A percentile compares a stretch with the other conserved stretches of the same genome.
Evolutionary conservation across 805 yeast genomes (phyloP).

Genomic region (Millerozyma miso): DNA sequence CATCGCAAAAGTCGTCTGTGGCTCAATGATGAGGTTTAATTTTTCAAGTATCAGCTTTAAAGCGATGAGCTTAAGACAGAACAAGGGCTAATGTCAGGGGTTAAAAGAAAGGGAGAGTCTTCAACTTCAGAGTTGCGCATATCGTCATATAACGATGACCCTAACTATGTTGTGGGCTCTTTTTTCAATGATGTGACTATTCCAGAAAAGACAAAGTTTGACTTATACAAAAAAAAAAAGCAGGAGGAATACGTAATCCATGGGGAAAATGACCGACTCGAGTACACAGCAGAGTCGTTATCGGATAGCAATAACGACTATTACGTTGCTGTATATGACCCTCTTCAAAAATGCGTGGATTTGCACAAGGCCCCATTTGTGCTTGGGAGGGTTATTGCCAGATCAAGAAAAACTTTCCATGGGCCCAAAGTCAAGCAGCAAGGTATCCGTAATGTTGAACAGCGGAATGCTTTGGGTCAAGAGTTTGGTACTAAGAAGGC

Average conservation of each 20-base stretch:
- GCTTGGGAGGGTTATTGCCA: slow-evolving; percentile 59
- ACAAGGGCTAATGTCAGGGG: slow-evolving; percentile 9
- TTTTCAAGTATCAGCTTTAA: background rate
- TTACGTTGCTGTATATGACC: slow-evolving; percentile 75
- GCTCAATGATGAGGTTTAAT: background rate
- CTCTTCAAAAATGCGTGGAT: slow-evolving; percentile 57
- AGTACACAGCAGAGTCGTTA: slow-evolving; percentile 58
- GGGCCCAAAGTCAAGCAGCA: slow-evolving; percentile 65
- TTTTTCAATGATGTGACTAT: slow-evolving; percentile 74
- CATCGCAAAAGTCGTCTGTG: background rate
- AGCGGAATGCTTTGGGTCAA: slow-evolving; percentile 85
- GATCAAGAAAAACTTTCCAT: slow-evolving; percentile 48
- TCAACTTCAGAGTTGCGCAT: slow-evolving; percentile 41
- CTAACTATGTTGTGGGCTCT: slow-evolving; percentile 57
- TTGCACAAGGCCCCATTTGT: slow-evolving; percentile 60
- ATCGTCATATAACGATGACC: slow-evolving; percentile 35
- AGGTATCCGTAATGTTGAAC: slow-evolving; percentile 46
- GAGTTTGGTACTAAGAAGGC: slow-evolving; percentile 97
- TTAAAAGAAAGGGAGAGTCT: slow-evolving; percentile 19
- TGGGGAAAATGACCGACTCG: slow-evolving; percentile 73
- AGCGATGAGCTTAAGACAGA: background rate
- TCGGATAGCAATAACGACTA: slow-evolving; percentile 43
- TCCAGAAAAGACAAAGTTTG: slow-evolving; percentile 56
- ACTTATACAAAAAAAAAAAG: slow-evolving; percentile 52
- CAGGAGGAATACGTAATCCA: slow-evolving; percentile 49